Conservation (phyloP, 805 yeast genomes). For the Danielia reshetovae region DNA sequence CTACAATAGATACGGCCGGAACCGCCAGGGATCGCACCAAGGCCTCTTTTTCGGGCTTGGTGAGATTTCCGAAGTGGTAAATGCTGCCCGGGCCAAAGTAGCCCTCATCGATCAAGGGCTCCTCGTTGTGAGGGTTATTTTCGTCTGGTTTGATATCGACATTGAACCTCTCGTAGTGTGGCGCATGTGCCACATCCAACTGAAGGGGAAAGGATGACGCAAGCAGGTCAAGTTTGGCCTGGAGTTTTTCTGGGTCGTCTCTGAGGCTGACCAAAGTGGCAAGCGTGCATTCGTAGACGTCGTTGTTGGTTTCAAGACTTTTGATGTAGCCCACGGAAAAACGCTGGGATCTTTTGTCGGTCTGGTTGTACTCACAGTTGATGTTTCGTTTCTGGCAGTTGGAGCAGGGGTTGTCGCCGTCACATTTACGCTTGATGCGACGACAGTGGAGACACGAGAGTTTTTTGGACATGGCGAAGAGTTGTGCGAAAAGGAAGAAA, state of each 20-base stretch:
- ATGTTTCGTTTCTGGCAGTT: conserved; percentile 11
- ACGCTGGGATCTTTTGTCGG: conserved; percentile 15
- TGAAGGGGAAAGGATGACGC: conserved; percentile 7
- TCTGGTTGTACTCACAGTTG: conserved; percentile 13
- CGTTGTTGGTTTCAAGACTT: conserved; percentile 15
- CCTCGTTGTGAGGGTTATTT: conserved; percentile 2
- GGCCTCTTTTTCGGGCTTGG: conserved; percentile 5
- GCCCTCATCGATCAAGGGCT: conserved; percentile 3
- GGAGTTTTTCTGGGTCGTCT: conserved; percentile 11
- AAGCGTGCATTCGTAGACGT: conserved; percentile 11
- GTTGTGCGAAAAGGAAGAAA: background rate
- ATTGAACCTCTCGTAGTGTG: conserved; percentile 1
- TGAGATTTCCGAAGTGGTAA: conserved; percentile 5
- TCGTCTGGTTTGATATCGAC: conserved; percentile 6
- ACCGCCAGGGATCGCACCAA: background rate
- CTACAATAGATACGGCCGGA: conserved; percentile 9
- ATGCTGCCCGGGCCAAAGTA: conserved; percentile 18
- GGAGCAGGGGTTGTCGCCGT: conserved; percentile 15
- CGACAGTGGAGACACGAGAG: conserved; percentile 16
- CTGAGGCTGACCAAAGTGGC: conserved; percentile 12
- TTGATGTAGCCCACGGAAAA: conserved; percentile 16
- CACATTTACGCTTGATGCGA: conserved; percentile 17
- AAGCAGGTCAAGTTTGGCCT: conserved; percentile 12
- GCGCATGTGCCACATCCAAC: background rate
- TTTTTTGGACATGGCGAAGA: conserved; percentile 5